Conservation (phyloP, 306 rosid genomes). For the Sicyos edulis region DNA sequence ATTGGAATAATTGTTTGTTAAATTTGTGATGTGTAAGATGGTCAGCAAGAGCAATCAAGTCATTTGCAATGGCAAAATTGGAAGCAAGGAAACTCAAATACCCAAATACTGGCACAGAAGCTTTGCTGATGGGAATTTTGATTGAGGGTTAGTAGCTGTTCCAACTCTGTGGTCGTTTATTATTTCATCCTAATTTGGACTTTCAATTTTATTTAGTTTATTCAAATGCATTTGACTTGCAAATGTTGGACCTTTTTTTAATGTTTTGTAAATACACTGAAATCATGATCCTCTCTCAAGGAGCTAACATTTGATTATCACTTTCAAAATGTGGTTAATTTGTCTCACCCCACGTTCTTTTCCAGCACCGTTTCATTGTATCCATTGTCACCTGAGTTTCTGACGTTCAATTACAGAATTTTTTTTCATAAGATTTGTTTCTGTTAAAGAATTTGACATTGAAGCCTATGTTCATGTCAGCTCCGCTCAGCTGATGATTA, state of each 20-base stretch:
- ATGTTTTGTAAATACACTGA: too few relatives aligned
- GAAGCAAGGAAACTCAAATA: conserved; percentile 83
- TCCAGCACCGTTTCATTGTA: neutral
- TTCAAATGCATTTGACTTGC: neutral
- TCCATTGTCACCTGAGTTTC: conserved; percentile 10
- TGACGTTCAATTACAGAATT: conserved; percentile 11
- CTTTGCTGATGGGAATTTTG: conserved; percentile 84
- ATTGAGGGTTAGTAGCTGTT: conserved; percentile 63
- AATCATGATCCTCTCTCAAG: neutral
- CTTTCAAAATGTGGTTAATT: neutral
- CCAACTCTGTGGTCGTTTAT: neutral
- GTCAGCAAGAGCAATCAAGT: conserved; percentile 81
- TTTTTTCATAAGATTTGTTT: neutral
- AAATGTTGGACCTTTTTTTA: neutral
- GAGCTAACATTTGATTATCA: neutral
- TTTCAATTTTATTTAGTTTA: neutral
- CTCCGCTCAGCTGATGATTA: neutral
- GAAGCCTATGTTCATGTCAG: conserved; percentile 14
- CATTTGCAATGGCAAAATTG: conserved; percentile 70
- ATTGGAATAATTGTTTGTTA: conserved; percentile 18
- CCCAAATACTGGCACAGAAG: conserved; percentile 82
- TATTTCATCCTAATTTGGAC: neutral
- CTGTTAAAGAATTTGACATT: conserved; percentile 9
- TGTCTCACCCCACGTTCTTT: conserved; percentile 7
- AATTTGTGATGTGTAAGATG: conserved; percentile 42